These are phyloP conservation scores for Didymella lethalis DNA, from an alignment of 2,329 filamentous ascomycete genomes.

Conservation along the genomic window DNA sequence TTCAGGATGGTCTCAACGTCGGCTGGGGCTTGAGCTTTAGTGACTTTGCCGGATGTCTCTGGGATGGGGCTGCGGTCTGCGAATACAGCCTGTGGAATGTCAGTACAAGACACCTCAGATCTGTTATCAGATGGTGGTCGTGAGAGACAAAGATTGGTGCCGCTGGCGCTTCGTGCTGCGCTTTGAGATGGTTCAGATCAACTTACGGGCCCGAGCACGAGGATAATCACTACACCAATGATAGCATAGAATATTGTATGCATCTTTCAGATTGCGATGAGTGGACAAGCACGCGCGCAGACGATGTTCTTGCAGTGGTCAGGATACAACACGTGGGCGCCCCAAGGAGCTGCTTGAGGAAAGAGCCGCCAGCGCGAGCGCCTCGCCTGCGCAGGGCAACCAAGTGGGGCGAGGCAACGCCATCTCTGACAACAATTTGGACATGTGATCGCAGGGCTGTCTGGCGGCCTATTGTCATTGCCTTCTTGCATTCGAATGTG, in stretches of 20 bases:
- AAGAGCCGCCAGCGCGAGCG: not conserved
- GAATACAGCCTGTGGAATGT: conserved; percentile 9
- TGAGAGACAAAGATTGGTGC: not conserved
- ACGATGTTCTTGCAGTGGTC: not conserved
- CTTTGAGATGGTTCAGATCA: not conserved
- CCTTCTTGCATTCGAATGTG: too few relatives aligned
- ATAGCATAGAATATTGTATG: conserved; percentile 18
- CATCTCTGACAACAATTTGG: too few relatives aligned
- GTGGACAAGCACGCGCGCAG: too few relatives aligned
- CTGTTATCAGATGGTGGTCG: not conserved
- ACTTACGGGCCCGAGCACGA: conserved; percentile 17
- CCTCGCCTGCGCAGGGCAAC: not conserved
- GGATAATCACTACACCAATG: conserved; percentile 15
- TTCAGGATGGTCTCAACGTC: not conserved
- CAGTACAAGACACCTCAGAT: not conserved
- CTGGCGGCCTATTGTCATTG: too few relatives aligned
- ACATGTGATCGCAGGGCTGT: too few relatives aligned
- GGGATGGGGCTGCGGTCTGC: conserved; percentile 18
- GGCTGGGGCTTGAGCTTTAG: not conserved
- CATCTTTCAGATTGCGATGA: not conserved
- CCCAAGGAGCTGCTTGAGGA: not conserved
- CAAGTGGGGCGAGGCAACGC: not conserved
- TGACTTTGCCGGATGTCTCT: conserved; percentile 13
- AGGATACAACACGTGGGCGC: not conserved
- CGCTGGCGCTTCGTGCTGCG: not conserved